Conservation (phyloP, 805 yeast genomes). For the Tetrapisispora taiwanensis region DNA sequence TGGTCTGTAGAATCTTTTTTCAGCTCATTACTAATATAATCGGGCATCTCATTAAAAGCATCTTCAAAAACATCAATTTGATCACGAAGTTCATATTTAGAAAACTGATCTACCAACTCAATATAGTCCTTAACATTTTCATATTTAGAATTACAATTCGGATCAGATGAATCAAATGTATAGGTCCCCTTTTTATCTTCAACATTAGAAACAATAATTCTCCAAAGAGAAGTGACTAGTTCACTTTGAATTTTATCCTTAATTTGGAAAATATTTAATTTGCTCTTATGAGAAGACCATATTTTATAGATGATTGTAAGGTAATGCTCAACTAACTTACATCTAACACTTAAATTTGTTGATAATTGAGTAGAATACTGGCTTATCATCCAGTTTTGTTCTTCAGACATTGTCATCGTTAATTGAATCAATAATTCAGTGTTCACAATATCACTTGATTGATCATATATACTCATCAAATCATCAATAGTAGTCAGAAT, state of each 20-base stretch:
- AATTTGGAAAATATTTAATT: conserved; percentile 14
- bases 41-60: conserved; percentile 38
- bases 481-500: conserved; percentile 44
- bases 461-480: conserved; percentile 18
- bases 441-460: conserved; percentile 10
- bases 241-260: conserved; percentile 32
- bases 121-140: conserved; percentile 8
- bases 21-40: conserved; percentile 28
- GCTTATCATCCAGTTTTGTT: conserved; percentile 26
- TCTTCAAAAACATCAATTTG: conserved; percentile 27
- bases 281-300: conserved; percentile 13
- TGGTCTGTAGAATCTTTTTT: conserved; percentile 29
- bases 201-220: conserved; percentile 34
- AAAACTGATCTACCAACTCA: conserved; percentile 28
- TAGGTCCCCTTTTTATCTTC: conserved; percentile 2
- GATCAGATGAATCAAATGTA: conserved; percentile 6
- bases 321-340: conserved; percentile 15
- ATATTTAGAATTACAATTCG: neutral
- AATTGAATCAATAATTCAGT: conserved; percentile 19
- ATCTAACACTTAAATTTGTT: conserved; percentile 9
- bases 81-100: conserved; percentile 23
- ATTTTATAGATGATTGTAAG: conserved; percentile 12
- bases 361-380: conserved; percentile 18
- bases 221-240: conserved; percentile 40
- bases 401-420: conserved; percentile 24